A percentile compares a stretch with the other conserved stretches of the same genome.
Evolutionary conservation across 805 yeast species (phyloP).

Genomic region (Vanderwaltozyma verrucispora): DNA sequence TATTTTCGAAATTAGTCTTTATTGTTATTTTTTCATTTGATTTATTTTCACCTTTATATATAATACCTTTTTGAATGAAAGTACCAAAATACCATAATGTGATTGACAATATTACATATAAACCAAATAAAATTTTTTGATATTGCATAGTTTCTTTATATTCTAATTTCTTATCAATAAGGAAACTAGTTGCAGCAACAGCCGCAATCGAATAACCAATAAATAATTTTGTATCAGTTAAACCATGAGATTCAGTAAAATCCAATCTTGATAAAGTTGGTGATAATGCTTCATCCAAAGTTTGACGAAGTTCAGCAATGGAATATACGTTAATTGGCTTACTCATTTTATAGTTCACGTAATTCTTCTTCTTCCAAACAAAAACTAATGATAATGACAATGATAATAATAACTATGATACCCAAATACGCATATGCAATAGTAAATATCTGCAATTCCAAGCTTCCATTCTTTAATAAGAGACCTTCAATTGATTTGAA

Average conservation of each 20-base stretch:
- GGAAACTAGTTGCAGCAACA: conserved; percentile 39
- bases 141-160: conserved; percentile 34
- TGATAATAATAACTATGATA: too few species aligned
- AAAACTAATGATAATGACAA: too few species aligned
- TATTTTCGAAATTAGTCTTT: conserved; percentile 29
- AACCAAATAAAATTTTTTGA: conserved; percentile 32
- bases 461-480: too few species aligned
- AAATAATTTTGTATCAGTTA: conserved; percentile 37
- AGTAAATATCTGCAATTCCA: too few species aligned
- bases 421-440: too few species aligned
- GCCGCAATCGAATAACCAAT: conserved; percentile 42
- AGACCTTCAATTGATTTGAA: too few species aligned
- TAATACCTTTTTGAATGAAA: conserved; percentile 32
- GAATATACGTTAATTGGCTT: conserved; percentile 27
- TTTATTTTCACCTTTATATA: conserved; percentile 35
- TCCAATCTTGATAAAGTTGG: conserved; percentile 16
- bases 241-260: conserved; percentile 13
- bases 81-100: conserved; percentile 31
- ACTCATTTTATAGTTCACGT: too few species aligned
- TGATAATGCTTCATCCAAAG: conserved; percentile 24
- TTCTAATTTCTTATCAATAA: conserved; percentile 38
- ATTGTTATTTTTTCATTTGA: conserved; percentile 22
- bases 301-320: conserved; percentile 22
- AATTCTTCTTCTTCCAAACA: too few species aligned
- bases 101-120: conserved; percentile 33